phyloP scores from a whole-genome alignment of 306 rosid genomes.

The Quercus alba region DNA sequence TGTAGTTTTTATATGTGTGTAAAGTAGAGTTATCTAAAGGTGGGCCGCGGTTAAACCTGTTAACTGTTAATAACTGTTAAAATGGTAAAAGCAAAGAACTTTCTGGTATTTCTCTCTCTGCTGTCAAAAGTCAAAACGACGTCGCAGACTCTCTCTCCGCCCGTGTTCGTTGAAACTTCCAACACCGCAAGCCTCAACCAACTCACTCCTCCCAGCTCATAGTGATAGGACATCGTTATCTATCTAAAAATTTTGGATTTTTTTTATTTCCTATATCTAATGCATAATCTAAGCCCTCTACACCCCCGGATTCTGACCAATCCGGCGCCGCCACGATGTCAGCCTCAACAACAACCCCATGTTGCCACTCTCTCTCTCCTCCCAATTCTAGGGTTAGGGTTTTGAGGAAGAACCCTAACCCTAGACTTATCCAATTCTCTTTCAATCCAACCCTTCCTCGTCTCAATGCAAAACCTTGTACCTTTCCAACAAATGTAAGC shows the following conservation, averaged over 20 bases:
- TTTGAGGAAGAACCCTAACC: background rate
- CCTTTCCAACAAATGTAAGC: constrained; percentile 24
- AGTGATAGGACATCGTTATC: too few relatives aligned
- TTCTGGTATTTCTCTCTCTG: too few relatives aligned
- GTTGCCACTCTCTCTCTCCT: constrained; percentile 24
- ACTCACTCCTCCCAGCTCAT: too few relatives aligned
- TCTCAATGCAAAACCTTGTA: constrained; percentile 13
- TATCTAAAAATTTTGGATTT: too few relatives aligned
- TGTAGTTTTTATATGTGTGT: too few relatives aligned
- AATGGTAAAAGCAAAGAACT: too few relatives aligned
- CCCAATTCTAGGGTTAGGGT: constrained; percentile 21
- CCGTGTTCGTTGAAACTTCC: background rate
- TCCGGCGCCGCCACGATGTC: constrained; percentile 20
- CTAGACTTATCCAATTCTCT: background rate
- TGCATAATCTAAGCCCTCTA: background rate
- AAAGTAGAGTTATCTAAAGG: too few relatives aligned
- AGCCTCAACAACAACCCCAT: background rate
- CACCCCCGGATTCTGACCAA: background rate
- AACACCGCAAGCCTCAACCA: background rate
- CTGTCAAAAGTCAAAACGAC: background rate
- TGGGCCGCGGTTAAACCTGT: too few relatives aligned
- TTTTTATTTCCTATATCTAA: background rate
- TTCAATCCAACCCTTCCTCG: constrained; percentile 13
- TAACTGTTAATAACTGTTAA: too few relatives aligned
- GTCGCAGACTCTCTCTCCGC: background rate